Percentiles rank a stretch among this genome's conserved stretches.
Evolutionary conservation across 2,329 filamentous ascomycete species (phyloP).

Genomic region (Lachnellula arida): DNA sequence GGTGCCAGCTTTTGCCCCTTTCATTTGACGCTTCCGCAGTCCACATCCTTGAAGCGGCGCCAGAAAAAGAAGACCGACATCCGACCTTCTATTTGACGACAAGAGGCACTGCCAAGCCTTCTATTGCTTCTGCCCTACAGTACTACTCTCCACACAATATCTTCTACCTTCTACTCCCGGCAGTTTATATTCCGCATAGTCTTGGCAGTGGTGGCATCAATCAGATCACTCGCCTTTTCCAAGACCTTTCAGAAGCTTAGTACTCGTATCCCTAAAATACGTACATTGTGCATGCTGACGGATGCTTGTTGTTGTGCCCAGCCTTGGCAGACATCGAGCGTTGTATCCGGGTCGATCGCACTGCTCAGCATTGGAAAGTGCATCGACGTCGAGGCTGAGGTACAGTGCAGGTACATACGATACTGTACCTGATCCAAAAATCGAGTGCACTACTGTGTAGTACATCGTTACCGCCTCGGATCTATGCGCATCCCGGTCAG

Average conservation of each 20-base stretch:
- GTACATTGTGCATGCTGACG: no score
- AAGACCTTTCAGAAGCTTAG: no score
- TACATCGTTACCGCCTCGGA: background rate
- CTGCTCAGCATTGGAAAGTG: background rate
- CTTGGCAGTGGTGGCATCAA: no score
- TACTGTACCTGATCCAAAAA: background rate
- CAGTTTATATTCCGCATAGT: background rate
- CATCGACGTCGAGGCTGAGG: background rate
- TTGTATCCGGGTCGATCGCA: no score
- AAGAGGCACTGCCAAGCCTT: background rate
- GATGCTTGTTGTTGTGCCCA: no score
- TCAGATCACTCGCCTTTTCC: background rate
- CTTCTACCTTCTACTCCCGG: background rate
- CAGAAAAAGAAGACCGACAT: background rate
- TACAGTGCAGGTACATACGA: no score
- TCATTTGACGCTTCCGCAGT: background rate
- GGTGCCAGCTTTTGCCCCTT: background rate
- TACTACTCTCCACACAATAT: background rate
- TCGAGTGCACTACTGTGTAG: background rate
- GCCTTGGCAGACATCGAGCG: no score
- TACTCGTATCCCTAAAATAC: no score
- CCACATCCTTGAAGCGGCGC: no score
- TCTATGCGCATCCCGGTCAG: background rate
- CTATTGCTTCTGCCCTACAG: background rate
- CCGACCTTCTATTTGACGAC: background rate